phyloP scores from a whole-genome alignment of 2,329 filamentous ascomycete species.

The Epicoccum nigrum region DNA sequence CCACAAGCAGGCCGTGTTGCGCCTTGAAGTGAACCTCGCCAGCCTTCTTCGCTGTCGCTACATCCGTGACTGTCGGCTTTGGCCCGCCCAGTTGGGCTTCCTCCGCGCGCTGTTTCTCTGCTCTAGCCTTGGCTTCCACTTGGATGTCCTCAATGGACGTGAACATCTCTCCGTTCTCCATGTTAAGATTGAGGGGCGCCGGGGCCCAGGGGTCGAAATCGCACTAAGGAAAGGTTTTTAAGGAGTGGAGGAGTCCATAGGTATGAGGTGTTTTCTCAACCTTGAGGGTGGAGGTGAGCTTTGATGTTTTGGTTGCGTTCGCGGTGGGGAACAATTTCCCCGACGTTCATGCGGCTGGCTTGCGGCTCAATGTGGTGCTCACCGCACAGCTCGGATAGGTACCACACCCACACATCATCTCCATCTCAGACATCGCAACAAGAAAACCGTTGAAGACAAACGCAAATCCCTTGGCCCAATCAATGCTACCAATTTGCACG shows the following conservation, averaged over 20 bases:
- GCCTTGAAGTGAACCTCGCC: slow-evolving; percentile 60
- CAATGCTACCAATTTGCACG: too few relatives aligned
- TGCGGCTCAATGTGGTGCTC: slow-evolving; percentile 25
- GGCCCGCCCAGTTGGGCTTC: slow-evolving; percentile 26
- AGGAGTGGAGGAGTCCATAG: slow-evolving; percentile 31
- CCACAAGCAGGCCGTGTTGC: slow-evolving; percentile 59
- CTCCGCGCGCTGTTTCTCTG: slow-evolving; percentile 28
- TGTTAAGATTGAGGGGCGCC: slow-evolving; percentile 23
- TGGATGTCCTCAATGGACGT: slow-evolving; percentile 48
- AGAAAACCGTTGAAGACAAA: too few relatives aligned
- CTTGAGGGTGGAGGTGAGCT: slow-evolving; percentile 1
- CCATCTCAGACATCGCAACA: too few relatives aligned
- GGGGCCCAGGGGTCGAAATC: neutral
- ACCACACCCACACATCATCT: too few relatives aligned
- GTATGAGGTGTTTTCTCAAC: slow-evolving; percentile 7
- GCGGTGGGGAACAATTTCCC: slow-evolving; percentile 25
- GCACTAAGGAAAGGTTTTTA: slow-evolving; percentile 17
- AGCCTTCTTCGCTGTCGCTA: slow-evolving; percentile 46
- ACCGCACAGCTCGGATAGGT: too few relatives aligned
- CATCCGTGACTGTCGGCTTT: slow-evolving; percentile 33
- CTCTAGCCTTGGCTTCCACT: slow-evolving; percentile 45
- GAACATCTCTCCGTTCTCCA: slow-evolving; percentile 47
- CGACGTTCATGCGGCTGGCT: slow-evolving; percentile 21
- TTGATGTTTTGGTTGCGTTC: slow-evolving; percentile 17
- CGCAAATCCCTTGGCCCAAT: too few relatives aligned